Evolutionary conservation across 1,284 basidiomycete genomes (phyloP), one percentile per base, ranked within the genome.

Genomic region (Ustilago curta): DNA sequence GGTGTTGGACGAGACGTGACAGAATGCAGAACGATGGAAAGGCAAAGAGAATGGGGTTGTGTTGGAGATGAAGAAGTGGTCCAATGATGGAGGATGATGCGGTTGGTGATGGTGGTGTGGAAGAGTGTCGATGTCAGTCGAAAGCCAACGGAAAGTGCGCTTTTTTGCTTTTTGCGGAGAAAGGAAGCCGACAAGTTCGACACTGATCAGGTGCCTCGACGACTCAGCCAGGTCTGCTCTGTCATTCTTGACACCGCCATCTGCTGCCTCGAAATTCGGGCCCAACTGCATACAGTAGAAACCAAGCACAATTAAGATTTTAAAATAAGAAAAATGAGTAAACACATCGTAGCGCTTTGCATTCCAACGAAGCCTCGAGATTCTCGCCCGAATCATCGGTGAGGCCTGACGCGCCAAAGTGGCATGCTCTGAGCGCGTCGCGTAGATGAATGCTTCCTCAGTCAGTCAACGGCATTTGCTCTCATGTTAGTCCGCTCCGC

Each of bases 321-420:
- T 42, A 25, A 31, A 27, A 31, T 19, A 19, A 29, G 43, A 31
- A n/a, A 16, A 16, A 19, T 27, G 8, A 53, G 39, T 19, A 53
- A 31, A 43, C 18, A 43, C 18, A 25, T 7, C n/a, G n/a, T n/a
- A n/a, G n/a, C 35, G 9, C 31, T 16, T 14, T 12, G 35, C 18
- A 51, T 16, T 32, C 29, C 21, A 50, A 35, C 32, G 21, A 2
- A 45, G 4, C 25, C 23, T 8, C n/a, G n/a, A n/a, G 27, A 23
- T n/a, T 52, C 51, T 61, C 59, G 59, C 51, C 43, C 59, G 59
- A 29, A 61, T 44, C 58, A 21, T 42, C 40, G n/a, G n/a, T 42
- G n/a, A 19, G 2, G 12, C 8, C 40, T 44, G 18, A 16, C 35
- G 39, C 51, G 51, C 27, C 27, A 21, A 27, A 9, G 7, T 21